A percentile compares a stretch with the other conserved stretches of the same genome.
Conservation (phyloP, 2,329 filamentous ascomycete genomes). For the Sphaerulina musiva region DNA sequence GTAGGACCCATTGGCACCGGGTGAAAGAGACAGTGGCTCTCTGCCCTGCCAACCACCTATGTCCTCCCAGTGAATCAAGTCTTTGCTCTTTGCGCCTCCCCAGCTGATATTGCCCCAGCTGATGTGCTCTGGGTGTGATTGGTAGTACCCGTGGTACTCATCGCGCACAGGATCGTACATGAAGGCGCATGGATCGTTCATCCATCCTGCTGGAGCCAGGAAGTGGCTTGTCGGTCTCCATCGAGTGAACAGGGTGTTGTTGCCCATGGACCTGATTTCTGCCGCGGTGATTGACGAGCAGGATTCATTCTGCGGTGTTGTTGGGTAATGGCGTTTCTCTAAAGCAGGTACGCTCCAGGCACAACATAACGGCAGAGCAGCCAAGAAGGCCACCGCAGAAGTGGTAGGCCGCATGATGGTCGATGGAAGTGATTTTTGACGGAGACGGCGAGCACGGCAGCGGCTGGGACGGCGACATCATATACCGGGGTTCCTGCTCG, state of each 20-base stretch:
- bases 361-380: conserved; percentile 5
- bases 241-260: conserved; percentile 45
- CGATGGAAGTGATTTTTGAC: neutral
- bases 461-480: conserved; percentile 2
- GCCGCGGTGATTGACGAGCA: conserved; percentile 29
- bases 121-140: conserved; percentile 46
- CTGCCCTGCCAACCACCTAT: conserved; percentile 43
- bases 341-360: neutral
- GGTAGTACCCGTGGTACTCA: conserved; percentile 49
- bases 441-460: neutral
- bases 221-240: conserved; percentile 45
- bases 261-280: conserved; percentile 34
- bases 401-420: conserved; percentile 11
- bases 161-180: conserved; percentile 45
- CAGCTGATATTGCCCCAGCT: conserved; percentile 46
- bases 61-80: conserved; percentile 41
- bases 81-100: conserved; percentile 49
- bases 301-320: neutral
- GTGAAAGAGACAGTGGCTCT: conserved; percentile 36
- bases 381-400: conserved; percentile 10
- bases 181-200: conserved; percentile 48
- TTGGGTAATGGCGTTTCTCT: neutral
- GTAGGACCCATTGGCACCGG: conserved; percentile 40
- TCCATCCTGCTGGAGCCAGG: conserved; percentile 44
- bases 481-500: neutral